Evolutionary conservation across 2,329 filamentous ascomycete species (phyloP), one percentile per base, ranked within the genome.

Genomic region (Verticillium nonalfalfae): DNA sequence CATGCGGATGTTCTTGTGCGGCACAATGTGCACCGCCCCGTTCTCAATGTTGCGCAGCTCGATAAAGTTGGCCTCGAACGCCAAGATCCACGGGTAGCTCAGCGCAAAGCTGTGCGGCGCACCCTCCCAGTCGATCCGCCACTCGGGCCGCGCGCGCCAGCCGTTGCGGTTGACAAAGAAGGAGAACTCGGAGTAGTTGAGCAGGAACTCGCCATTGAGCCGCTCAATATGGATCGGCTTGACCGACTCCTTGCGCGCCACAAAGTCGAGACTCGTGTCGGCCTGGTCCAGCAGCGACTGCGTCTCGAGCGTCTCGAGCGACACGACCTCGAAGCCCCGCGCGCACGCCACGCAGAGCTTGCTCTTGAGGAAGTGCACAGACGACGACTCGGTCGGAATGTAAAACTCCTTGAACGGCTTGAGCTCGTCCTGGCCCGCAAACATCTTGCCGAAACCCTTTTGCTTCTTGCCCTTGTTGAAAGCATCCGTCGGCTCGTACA

Each of bases 161-260:
- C 95, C 95, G 74, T 99, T 98, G 70, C 95, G 87, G 76, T 99
- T 98, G 72, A 99, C 95, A 71, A 98, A 99, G 85, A 99, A 99
- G 13, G 92, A 97, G 76, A 97, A 99, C 74, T 99, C 95, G 4
- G 92, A 95, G 78, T 99, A 99, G 76, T 97, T 98, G 66, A 99
- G 87, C 68, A 99, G 76, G 81, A 99, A 99, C 73, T 99, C 95
- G 73, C 94, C 93, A 68, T 96, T 96, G 72, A 98, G 88, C 56
- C 95, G 90, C 76, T 99, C 96, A 67, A 99, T 98, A 71, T 98
- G 94, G 66, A 99, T 96, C 2, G 95, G 94, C 73, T 91, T 93
- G 70, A 95, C 91, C 69, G 91, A 92, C 76, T 98, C 94, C 73
- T 95, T 95, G 62, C 93, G 87, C 26, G 93, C 90, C 58, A 99